Evolutionary conservation across 306 rosid genomes (phyloP), one percentile per base, ranked within the genome.

Genomic region (Quercus gilva): DNA sequence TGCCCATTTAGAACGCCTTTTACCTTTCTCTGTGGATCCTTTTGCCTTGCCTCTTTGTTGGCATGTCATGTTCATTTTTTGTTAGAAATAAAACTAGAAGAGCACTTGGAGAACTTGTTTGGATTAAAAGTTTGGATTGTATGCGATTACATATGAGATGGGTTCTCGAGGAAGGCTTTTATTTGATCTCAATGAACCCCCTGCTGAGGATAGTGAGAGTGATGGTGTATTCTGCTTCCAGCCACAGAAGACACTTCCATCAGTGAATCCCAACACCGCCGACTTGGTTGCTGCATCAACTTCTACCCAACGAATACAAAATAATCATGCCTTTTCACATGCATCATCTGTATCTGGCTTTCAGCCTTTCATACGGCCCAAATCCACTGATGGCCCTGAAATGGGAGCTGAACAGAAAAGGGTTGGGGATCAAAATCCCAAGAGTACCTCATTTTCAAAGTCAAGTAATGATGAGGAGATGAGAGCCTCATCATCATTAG

Each of bases 161-260:
- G 99, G 95, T 89, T 92, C 94, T 78, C 90, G 97, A 88, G 98
- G 92, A 93, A 89, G 86, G 86, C 87, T 68, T 68, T 74, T 95
- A 79, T 93, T 95, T 93, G 99, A 95, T 88, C 99, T 95, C 89
- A 95, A 95, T 68, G 98, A 93, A 87, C 96, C 94, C 80, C 97
- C 99, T 75, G 77, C 85, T 2, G 98, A 91, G 86, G 98, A 95
- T 87, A 86, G 80, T 79, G 99, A 90, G 82, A 87, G 76, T 56
- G 90, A 88, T 26, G 82, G 84, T 53, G 29, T 67, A 74, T 41
- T 78, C 76, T 21, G 83, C 61, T 69, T 88, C 59, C 96, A 86
- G 93, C 98, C 89, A 28, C 95, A 88, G 78, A 92, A 85, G 89
- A 82, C 94, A 14, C 90, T 83, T 49, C 96, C 92, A 68, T 86